Base-by-base conservation (phyloP, 805 yeast genomes). In the Saturnispora bothae region DNA sequence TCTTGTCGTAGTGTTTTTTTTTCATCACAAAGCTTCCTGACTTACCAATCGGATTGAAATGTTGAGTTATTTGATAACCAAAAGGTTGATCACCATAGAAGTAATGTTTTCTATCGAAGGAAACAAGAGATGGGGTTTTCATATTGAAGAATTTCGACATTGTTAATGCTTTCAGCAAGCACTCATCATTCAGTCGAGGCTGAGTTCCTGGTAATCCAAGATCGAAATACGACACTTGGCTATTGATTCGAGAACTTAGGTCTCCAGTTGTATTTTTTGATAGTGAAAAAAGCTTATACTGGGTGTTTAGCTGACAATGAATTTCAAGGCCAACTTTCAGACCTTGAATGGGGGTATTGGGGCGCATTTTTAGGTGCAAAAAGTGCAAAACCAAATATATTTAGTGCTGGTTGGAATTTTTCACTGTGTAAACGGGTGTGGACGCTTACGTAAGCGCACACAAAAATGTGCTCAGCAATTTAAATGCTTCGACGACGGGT, bases 51-150 rank as follows among this genome's bases (percentile, higher is more conserved):
- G 97, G 96, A 26, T 68, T 68, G 54, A 71, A 84, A 52, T 76
- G 83, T 59, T 92, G 98, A 0, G 98, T 92, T 35, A 92, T 81
- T 56, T 92, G 98, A 59, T 86, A 92, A 1, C 98, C 98, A 38
- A 82, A 60, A 0, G 98, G 98, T 55, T 92, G 97, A 57, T 92
- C 98, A 1, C 88, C 89, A 56, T 92, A 92, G 57, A 92, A 86
- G 56, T 92, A 92, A 56, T 92, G 98, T 57, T 92, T 92, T 47
- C 98, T 66, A 53, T 92, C 98, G 56, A 92, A 92, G 1, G 78
- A 64, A 1, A 89, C 81, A 6, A 52, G 45, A 0, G 57, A 46
- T 41, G 71, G 72, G 13, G 92, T 67, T 0, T 64, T 53, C 42
- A 84, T 71, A 25, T 78, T 66, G 37, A 88, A 57, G 0, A 92